Base-by-base conservation (phyloP, 148 eudicot genomes). In the Oxyria digyna region DNA sequence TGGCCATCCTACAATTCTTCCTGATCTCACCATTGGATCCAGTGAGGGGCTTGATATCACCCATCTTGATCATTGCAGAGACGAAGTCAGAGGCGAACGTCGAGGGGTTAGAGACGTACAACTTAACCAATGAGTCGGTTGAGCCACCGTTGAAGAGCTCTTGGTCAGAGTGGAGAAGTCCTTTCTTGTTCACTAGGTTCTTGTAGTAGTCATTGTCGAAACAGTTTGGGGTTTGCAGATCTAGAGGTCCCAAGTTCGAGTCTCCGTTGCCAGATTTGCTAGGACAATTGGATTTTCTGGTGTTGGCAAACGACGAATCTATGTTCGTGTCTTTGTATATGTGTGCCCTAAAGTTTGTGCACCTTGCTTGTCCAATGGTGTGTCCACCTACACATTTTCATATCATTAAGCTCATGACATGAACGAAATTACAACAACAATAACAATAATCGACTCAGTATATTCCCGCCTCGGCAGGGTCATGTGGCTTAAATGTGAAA, bases 331-430 rank as follows among this genome's bases (percentile, higher is more conserved):
- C 86, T 45, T 82, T 82, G 81, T 87, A 84, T 26, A 84, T 62
- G 35, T 69, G 86, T 37, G 74, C 31, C 40, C 87, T 67, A 41
- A 87, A 84, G 33, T 7, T 33, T 8, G 75, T 77, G 76, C 91
- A 87, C 68, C 91, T 67, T 54, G 91, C 85, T 78, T 77, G 84
- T 17, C 91, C 91, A 3, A 84, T 84, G 66, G 87, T 87, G 78
- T 87, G 91, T 0, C 82, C 78, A 10, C 88, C 88, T 84, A 33
- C 17, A 54, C 67, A 20, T 59, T 23, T 38, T 38, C 41, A 38
- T 38, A n/a, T n/a, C n/a, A n/a, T n/a, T n/a, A n/a, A n/a, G n/a
- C n/a, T n/a, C n/a, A n/a, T n/a, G n/a, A n/a, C n/a, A n/a, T n/a
- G n/a, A n/a, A n/a, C n/a, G n/a, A n/a, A n/a, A n/a, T n/a, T n/a